Base-by-base conservation (phyloP, 768 basidiomycete species). In the Gyrodon lividus region DNA sequence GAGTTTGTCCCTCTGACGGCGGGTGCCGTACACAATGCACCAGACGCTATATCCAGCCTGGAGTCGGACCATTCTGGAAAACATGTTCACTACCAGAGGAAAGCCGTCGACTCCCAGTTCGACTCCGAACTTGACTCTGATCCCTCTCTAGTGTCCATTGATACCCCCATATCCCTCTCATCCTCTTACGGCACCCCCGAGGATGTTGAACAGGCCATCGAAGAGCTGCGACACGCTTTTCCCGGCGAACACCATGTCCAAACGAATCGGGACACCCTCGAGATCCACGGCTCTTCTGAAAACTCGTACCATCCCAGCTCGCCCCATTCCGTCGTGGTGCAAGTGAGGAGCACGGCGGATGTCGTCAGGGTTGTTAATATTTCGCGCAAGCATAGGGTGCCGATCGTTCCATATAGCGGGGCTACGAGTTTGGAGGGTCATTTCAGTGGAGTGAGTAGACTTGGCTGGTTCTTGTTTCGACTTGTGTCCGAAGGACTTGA, bases 371-470 rank as follows among this genome's bases (percentile, higher is more conserved):
- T 91, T 44, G 85, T 97, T 52, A 80, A 87, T 51, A 80, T 92
- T 37, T 84, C 94, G 0, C 74, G 79, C 40, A 83, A 84, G 64
- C 86, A 83, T 65, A 74, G 74, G 42, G 74, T 96, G 30, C 93
- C 94, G 3, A 77, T 96, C 23, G 82, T 82, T 14, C 82, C 92
- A 2, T 94, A 86, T 61, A 84, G 87, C 43, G 93, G 92, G 2
- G 92, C 89, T 10, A 96, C 92, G 0, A 87, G 85, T 61, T 75
- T 95, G 12, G 93, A 96, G 65, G 92, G 92, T 0, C 91, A 96
- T 70, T 90, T 86, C 55, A 81, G 81, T 43, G 88, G 87, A 24
- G 89, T 89, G 51, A 50, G 77, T 68, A 10, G 20, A 8, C 4
- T 48, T 24, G 1, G 13, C 38, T 2, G 2, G 2, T 26, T 33